Evolutionary conservation across 179 eudicot genomes (phyloP), one percentile per base, ranked within the genome.

Genomic region (Beta lomatogona): DNA sequence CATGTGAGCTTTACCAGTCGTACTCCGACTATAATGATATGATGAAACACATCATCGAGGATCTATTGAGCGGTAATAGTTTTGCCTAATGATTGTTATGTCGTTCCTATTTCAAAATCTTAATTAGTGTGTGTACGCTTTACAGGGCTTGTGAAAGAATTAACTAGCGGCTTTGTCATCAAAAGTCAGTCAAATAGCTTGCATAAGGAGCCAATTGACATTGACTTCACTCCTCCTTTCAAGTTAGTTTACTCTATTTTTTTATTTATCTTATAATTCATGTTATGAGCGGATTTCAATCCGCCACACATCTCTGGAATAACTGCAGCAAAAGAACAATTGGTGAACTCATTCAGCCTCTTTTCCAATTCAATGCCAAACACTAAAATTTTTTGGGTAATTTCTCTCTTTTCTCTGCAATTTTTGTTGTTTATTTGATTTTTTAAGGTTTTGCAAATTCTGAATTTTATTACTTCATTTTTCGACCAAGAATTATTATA

Each of bases 201-300:
- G 22, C 90, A 88, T 22, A 86, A 89, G 69, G 98, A 96, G 63
- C 97, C 94, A 8, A 90, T 96, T 82, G 97, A 92, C 89, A 96
- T 96, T 64, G 98, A 96, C 77, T 96, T 96, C 75, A 96, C 98
- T 46, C 99, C 99, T 69, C 99, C 98, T 73, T 96, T 96, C 94
- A 94, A 97, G 99, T 94, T 25, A 61, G 69, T 79, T 70, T 58
- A 77, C 45, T 74, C 41, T 9, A 19, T 77, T n/a, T 6, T 28
- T 50, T 22, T 46, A 19, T n/a, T 41, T 68, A 66, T 28, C 18
- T 8, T 22, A 6, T 3, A n/a, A n/a, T 61, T 61, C 31, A 21
- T 61, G 21, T 21, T 8, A 6, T 64, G 50, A 46, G 50, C 4
- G 50, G 50, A 46, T 6, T 46, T 46, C n/a, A n/a, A n/a, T n/a